phyloP scores from a whole-genome alignment of 1,139 yeast species.

The Yamadazyma kanchanaburiensis region DNA sequence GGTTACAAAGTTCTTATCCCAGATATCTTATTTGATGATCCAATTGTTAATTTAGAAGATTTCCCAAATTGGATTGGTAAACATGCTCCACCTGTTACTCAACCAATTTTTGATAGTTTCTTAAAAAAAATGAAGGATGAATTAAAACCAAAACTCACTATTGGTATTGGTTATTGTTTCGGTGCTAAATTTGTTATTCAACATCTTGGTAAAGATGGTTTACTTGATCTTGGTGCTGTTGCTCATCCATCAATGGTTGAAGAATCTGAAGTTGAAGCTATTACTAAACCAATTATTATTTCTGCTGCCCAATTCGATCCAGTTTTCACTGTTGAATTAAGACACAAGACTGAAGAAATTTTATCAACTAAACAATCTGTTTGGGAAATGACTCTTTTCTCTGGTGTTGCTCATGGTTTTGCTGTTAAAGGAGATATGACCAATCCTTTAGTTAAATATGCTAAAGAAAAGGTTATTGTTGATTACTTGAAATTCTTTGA shows the following conservation, averaged over 20 bases:
- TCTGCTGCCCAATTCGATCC: constrained; percentile 71
- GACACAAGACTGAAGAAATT: constrained; percentile 57
- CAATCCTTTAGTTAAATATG: constrained; percentile 54
- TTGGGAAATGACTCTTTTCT: constrained; percentile 58
- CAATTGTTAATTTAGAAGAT: constrained; percentile 21
- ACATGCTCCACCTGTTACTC: constrained; percentile 50
- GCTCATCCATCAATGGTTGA: constrained; percentile 80
- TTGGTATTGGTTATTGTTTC: constrained; percentile 75
- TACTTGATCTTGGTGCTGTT: constrained; percentile 58
- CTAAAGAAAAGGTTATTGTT: constrained; percentile 62
- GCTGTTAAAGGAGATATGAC: constrained; percentile 71
- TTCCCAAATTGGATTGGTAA: constrained; percentile 62
- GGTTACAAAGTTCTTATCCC: constrained; percentile 70
- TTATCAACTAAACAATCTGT: constrained; percentile 43
- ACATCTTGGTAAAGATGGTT: constrained; percentile 46
- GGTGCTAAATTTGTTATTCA: constrained; percentile 72
- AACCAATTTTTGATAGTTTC: constrained; percentile 38
- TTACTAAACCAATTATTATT: constrained; percentile 60
- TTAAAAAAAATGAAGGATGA: constrained; percentile 40
- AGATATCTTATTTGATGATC: constrained; percentile 65
- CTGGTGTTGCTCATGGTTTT: constrained; percentile 70
- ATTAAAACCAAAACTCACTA: constrained; percentile 49
- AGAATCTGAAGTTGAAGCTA: constrained; percentile 58
- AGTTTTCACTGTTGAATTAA: constrained; percentile 59
- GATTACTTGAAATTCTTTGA: constrained; percentile 48